phyloP scores from a whole-genome alignment of 2,329 filamentous ascomycete genomes.

The Arachnomyces sp. region DNA sequence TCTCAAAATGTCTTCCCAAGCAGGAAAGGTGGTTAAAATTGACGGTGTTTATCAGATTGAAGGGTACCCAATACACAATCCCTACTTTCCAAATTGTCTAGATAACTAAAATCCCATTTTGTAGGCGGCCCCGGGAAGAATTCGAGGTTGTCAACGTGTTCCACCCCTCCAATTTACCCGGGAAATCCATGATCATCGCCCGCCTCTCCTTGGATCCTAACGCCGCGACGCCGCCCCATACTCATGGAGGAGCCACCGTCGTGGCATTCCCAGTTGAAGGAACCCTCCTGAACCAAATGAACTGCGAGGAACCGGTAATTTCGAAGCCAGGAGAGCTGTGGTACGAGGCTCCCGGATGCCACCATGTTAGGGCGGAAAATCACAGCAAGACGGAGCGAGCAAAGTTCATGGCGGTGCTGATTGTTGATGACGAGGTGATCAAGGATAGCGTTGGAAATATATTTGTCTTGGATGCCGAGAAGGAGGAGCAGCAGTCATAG shows the following conservation, averaged over 20 bases:
- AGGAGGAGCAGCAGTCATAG: no score
- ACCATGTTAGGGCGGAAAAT: conserved; percentile 11
- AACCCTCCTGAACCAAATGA: conserved; percentile 14
- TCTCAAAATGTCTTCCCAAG: conserved; percentile 1
- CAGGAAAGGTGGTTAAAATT: conserved; percentile 4
- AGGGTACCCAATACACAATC: conserved; percentile 1
- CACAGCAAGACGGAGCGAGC: conserved; percentile 6
- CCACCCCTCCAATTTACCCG: conserved; percentile 10
- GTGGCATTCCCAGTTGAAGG: conserved; percentile 8
- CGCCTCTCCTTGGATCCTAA: conserved; percentile 9
- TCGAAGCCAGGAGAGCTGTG: conserved; percentile 8
- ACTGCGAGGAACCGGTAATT: conserved; percentile 7
- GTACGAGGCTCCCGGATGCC: conserved; percentile 15
- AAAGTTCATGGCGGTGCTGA: conserved; percentile 6
- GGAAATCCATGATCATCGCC: conserved; percentile 10
- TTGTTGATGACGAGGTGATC: conserved; percentile 7
- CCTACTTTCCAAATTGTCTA: no score
- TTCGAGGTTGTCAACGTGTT: conserved; percentile 5
- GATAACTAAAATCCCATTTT: neutral
- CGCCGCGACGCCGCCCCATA: conserved; percentile 13
- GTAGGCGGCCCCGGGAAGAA: conserved; percentile 5
- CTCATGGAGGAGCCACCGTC: conserved; percentile 12
- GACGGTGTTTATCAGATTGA: conserved; percentile 5
- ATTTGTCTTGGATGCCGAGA: conserved; percentile 8
- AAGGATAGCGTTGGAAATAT: conserved; percentile 6